phyloP scores from a whole-genome alignment of 306 rosid species.

The Adenanthera pavonina region DNA sequence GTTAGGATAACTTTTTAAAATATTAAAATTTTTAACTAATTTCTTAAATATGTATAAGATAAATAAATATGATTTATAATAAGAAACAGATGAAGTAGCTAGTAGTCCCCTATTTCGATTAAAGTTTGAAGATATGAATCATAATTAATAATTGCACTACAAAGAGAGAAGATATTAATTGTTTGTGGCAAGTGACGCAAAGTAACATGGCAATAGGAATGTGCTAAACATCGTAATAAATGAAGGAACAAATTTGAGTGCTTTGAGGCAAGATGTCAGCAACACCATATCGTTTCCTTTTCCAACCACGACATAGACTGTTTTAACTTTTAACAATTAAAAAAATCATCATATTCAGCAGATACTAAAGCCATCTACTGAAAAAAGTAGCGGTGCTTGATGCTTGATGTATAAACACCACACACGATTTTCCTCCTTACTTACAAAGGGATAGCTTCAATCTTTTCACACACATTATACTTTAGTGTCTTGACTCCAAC shows the following conservation, averaged over 20 bases:
- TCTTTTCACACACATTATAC: background rate
- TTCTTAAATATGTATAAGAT: too few species aligned
- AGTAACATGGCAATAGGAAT: too few species aligned
- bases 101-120: too few species aligned
- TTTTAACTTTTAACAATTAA: background rate
- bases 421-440: background rate
- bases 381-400: background rate
- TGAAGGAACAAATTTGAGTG: slow-evolving; percentile 20
- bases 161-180: background rate
- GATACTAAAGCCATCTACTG: background rate
- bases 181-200: too few species aligned
- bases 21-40: too few species aligned
- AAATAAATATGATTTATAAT: too few species aligned
- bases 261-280: slow-evolving; percentile 17
- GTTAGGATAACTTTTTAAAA: too few species aligned
- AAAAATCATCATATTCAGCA: background rate
- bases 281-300: slow-evolving; percentile 15
- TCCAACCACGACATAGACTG: slow-evolving; percentile 33
- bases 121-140: background rate
- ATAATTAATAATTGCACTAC: background rate
- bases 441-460: background rate
- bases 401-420: background rate
- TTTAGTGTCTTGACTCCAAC: background rate
- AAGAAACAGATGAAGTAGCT: too few species aligned
- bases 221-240: slow-evolving; percentile 16